Percentiles rank a stretch among this genome's conserved stretches.
phyloP scores from a whole-genome alignment of 768 basidiomycete species.

The Bullera alba region DNA sequence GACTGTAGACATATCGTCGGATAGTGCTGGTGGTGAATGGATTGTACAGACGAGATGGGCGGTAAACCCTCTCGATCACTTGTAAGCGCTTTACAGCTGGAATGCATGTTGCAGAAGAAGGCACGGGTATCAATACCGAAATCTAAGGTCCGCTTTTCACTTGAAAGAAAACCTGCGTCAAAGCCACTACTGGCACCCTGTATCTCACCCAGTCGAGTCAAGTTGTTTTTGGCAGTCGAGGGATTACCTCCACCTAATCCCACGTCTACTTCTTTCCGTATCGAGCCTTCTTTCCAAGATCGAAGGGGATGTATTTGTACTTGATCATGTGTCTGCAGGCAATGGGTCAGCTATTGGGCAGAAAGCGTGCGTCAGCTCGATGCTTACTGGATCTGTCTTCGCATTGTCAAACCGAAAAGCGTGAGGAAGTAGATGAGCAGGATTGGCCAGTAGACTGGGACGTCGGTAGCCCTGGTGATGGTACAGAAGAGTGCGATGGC shows the following conservation, averaged over 20 bases:
- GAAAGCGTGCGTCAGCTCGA: constrained; percentile 1
- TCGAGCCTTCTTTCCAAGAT: constrained; percentile 84
- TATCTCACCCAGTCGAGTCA: too few relatives aligned
- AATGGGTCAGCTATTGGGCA: background rate
- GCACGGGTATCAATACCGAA: too few relatives aligned
- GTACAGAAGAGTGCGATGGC: constrained; percentile 74
- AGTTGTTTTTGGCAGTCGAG: too few relatives aligned
- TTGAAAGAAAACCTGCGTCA: too few relatives aligned
- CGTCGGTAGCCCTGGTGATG: constrained; percentile 76
- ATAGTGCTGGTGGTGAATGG: too few relatives aligned
- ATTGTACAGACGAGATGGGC: too few relatives aligned
- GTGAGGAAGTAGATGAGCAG: constrained; percentile 94
- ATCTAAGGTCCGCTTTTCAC: too few relatives aligned
- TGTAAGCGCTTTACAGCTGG: too few relatives aligned
- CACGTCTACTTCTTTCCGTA: constrained; percentile 55
- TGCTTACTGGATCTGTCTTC: constrained; percentile 86
- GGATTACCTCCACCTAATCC: too few relatives aligned
- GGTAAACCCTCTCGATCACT: too few relatives aligned
- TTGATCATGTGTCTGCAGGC: constrained; percentile 87
- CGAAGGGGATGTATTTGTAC: constrained; percentile 94
- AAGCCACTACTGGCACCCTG: background rate
- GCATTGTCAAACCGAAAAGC: constrained; percentile 89
- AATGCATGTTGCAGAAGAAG: background rate
- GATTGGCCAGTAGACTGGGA: constrained; percentile 99
- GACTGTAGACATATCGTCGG: constrained; percentile 1